Evolutionary conservation across 352 stramenopile genomes (phyloP).

Genomic region (Nothophytophthora sp.): DNA sequence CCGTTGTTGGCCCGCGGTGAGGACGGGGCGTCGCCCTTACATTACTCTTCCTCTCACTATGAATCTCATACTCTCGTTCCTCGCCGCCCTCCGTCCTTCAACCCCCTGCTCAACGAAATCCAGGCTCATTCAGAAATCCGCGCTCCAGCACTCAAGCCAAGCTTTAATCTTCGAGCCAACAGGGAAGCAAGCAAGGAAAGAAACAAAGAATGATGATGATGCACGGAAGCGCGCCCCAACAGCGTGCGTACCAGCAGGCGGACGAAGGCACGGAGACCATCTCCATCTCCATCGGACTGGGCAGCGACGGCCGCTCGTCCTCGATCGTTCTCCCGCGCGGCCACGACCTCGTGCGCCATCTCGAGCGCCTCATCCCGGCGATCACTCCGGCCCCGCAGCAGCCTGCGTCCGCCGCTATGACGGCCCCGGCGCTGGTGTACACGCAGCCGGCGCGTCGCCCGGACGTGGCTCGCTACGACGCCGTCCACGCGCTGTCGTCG

Average conservation of each 20-base stretch:
- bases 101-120: constrained; percentile 2
- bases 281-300: constrained; percentile 52
- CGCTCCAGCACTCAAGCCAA: constrained; percentile 19
- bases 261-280: constrained; percentile 40
- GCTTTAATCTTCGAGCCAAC: no score
- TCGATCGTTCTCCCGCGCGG: constrained; percentile 54
- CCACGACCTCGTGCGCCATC: constrained; percentile 31
- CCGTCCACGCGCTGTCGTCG: constrained; percentile 21
- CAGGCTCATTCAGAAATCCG: constrained; percentile 26
- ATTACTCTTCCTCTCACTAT: neutral
- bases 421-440: constrained; percentile 10
- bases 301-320: constrained; percentile 25
- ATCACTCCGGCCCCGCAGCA: neutral
- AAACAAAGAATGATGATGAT: constrained; percentile 23
- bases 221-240: constrained; percentile 16
- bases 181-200: neutral
- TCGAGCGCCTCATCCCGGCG: constrained; percentile 18
- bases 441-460: constrained; percentile 5
- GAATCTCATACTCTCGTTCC: neutral
- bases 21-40: constrained; percentile 6
- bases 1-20: no score
- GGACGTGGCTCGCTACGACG: constrained; percentile 13
- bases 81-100: neutral
- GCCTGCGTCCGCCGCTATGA: no score
- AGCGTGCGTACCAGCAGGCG: constrained; percentile 1